Base-by-base conservation (phyloP, 306 rosid genomes). In the Lithocarpus polystachyus region DNA sequence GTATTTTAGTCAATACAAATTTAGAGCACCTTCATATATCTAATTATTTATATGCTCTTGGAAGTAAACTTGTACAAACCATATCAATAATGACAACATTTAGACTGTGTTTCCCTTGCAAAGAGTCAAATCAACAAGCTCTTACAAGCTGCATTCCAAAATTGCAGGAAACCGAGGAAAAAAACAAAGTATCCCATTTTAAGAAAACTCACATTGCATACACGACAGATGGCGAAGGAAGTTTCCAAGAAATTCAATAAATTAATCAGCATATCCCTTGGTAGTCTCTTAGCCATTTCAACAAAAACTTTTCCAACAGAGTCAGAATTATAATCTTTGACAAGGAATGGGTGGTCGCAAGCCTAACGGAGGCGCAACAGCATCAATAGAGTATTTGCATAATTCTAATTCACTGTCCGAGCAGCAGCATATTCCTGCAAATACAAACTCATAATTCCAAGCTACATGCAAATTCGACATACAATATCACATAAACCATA, bases 371-470 rank as follows among this genome's bases (percentile, higher is more conserved):
- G 98, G 74, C 98, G 99, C 77, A 93, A 82, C 80, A 95, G 98
- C 99, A 95, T 93, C 85, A 93, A 78, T 56, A 95, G 93, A 84
- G 93, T 95, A 88, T 93, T 95, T 72, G 99, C 99, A 83, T 95
- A 95, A 84, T 95, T 95, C 87, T 95, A 98, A 85, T 89, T 93
- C 57, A 95, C 92, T 29, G 99, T 95, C 61, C 99, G 98, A 79
- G 99, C 99, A 72, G 98, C 99, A 45, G 99, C 99, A 91, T 95
- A 95, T 57, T 98, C 99, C 99, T 95, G 91, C 81, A 74, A 54
- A 51, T 52, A 78, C 64, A 72, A 74, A 53, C 43, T 20, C 67
- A 73, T 68, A 20, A 75, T 75, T 72, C 85, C 75, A 89, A 69
- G 57, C 48, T n/a, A 52, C 29, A 79, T 62, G 72, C 80, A 43